phyloP scores from a whole-genome alignment of 2,329 filamentous ascomycete genomes.

The Trichoderma citrinoviride region DNA sequence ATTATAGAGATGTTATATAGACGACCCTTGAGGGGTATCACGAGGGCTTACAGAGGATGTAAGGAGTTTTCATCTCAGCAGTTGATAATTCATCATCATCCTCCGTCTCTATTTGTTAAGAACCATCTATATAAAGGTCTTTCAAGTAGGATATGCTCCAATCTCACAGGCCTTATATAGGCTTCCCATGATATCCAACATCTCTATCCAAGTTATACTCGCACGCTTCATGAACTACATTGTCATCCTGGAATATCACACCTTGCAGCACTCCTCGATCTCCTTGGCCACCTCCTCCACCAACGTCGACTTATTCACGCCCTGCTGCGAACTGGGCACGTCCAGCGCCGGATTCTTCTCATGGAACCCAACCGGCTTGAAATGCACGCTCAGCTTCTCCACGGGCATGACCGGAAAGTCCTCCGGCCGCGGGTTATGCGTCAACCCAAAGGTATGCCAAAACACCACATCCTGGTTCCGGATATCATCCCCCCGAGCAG shows the following conservation, averaged over 20 bases:
- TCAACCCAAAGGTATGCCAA: constrained; percentile 49
- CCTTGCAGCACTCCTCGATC: constrained; percentile 28
- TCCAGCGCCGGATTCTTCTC: constrained; percentile 47
- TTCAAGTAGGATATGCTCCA: too few species aligned
- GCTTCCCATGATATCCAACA: too few species aligned
- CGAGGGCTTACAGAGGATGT: too few species aligned
- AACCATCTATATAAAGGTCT: too few species aligned
- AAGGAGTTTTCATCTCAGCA: background rate
- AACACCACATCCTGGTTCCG: constrained; percentile 36
- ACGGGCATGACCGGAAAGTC: constrained; percentile 53
- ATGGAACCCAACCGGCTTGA: constrained; percentile 45
- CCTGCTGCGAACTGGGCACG: constrained; percentile 35
- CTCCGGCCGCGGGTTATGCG: constrained; percentile 49
- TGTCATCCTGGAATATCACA: constrained; percentile 14
- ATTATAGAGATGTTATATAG: background rate
- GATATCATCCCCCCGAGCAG: constrained; percentile 47
- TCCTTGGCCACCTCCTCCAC: constrained; percentile 28
- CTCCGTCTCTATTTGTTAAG: background rate
- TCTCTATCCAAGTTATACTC: background rate
- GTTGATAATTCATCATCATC: background rate
- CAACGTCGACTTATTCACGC: constrained; percentile 42
- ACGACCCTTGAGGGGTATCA: background rate
- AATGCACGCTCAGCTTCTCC: constrained; percentile 46
- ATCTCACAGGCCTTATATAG: background rate
- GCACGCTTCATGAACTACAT: background rate